These are phyloP conservation scores for Lagenaria siceraria DNA, from an alignment of 306 rosid species.

Conservation along the genomic window DNA sequence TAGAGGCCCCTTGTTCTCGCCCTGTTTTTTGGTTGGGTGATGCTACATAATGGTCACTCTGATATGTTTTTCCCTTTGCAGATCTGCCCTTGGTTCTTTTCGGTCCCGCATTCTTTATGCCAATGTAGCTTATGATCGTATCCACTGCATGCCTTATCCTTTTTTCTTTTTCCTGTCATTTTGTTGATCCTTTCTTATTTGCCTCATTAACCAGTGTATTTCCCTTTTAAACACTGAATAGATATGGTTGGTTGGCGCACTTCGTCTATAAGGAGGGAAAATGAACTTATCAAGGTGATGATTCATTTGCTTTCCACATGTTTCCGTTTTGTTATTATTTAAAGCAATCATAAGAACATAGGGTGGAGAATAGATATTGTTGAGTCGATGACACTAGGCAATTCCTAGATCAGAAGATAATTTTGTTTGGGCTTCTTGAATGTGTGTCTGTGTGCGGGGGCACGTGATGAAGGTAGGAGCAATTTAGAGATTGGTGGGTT, in stretches of 20 bases:
- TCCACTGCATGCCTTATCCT: constrained; percentile 20
- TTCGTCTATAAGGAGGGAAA: constrained; percentile 86
- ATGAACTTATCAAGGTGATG: constrained; percentile 62
- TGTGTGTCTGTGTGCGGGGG: background rate
- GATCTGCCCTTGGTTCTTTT: constrained; percentile 83
- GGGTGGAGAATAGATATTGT: background rate
- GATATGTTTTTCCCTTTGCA: constrained; percentile 22
- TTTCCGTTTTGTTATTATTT: constrained; percentile 6
- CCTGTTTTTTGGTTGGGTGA: background rate
- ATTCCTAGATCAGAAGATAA: background rate
- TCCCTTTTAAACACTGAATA: constrained; percentile 18
- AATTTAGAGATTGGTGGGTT: background rate
- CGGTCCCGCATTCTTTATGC: constrained; percentile 64
- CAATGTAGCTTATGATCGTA: constrained; percentile 95
- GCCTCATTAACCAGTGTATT: constrained; percentile 19
- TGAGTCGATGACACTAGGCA: background rate
- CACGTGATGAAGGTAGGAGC: background rate
- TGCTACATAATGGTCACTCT: background rate
- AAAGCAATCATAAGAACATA: background rate
- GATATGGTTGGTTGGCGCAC: constrained; percentile 99
- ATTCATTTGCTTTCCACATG: constrained; percentile 11
- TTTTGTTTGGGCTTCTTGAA: background rate
- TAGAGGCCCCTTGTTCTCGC: background rate
- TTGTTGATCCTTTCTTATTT: background rate
- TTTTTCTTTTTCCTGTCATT: background rate